Percentiles rank a stretch among this genome's conserved stretches.
Conservation (phyloP, 106 monocot species). For the Xerophyta viscosa region DNA sequence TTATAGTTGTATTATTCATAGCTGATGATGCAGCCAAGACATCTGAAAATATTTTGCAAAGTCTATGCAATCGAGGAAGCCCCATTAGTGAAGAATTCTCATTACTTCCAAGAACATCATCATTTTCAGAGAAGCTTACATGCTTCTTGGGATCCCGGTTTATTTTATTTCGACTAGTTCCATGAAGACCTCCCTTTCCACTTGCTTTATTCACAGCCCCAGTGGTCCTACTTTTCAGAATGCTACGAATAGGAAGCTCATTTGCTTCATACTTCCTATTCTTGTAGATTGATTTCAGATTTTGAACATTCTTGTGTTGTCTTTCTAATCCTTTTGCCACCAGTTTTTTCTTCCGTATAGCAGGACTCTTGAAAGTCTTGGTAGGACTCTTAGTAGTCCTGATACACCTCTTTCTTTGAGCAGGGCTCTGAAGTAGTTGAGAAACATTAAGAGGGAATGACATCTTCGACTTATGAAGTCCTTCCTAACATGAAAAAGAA, state of each 20-base stretch:
- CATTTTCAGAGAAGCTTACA: conserved; percentile 33
- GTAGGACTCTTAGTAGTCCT: conserved; percentile 11
- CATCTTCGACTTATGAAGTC: conserved; percentile 11
- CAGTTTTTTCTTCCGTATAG: conserved; percentile 13
- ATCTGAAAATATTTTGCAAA: conserved; percentile 47
- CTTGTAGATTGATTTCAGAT: conserved; percentile 21
- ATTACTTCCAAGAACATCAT: conserved; percentile 18
- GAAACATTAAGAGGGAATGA: conserved; percentile 2
- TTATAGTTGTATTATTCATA: conserved; percentile 6
- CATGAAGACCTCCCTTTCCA: background rate
- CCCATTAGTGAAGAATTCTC: conserved; percentile 17
- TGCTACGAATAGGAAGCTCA: conserved; percentile 15
- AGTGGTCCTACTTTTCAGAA: conserved; percentile 28
- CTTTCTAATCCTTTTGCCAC: conserved; percentile 13
- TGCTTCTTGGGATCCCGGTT: conserved; percentile 16
- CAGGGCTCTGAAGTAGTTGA: conserved; percentile 3
- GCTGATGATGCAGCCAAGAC: conserved; percentile 39
- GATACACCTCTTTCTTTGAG: conserved; percentile 7
- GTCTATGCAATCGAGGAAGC: conserved; percentile 33
- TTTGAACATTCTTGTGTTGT: conserved; percentile 15
- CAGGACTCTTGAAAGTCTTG: conserved; percentile 13
- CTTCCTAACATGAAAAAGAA: conserved; percentile 21
- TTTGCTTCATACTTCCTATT: conserved; percentile 12
- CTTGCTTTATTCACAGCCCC: conserved; percentile 11
- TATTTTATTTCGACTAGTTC: conserved; percentile 2